phyloP scores from a whole-genome alignment of 2,329 filamentous ascomycete genomes.

The Westerdykella ornata region DNA sequence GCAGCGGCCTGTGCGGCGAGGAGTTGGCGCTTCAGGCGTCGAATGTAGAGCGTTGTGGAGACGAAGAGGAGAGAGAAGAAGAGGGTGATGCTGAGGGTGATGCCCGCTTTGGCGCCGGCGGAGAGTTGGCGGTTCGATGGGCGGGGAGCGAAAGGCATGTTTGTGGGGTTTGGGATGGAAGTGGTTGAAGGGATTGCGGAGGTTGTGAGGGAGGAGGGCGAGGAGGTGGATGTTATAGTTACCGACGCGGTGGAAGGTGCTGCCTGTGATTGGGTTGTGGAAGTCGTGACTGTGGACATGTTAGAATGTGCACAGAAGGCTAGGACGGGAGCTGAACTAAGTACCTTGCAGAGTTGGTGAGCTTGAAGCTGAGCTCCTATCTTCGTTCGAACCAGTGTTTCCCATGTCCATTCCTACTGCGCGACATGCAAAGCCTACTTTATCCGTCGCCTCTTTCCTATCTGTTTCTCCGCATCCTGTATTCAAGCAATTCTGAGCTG shows the following conservation, averaged over 20 bases:
- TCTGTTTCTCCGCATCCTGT: background rate
- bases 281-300: background rate
- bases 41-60: conserved; percentile 19
- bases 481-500: background rate
- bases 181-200: background rate
- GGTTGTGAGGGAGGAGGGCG: background rate
- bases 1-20: conserved; percentile 13
- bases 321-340: too few species aligned
- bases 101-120: conserved; percentile 19
- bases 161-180: conserved; percentile 6
- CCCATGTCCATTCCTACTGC: background rate
- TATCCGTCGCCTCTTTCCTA: background rate
- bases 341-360: background rate
- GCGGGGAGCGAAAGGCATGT: conserved; percentile 9
- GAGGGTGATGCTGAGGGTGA: conserved; percentile 12
- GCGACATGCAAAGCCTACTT: background rate
- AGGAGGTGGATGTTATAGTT: background rate
- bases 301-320: background rate
- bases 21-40: conserved; percentile 19
- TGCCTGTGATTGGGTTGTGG: background rate
- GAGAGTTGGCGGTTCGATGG: conserved; percentile 11
- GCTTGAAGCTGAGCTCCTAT: background rate
- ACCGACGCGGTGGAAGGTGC: background rate
- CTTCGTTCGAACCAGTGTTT: background rate
- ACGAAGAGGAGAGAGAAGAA: conserved; percentile 12